Evolutionary conservation across 106 monocot species (phyloP).

Genomic region (Chionographis japonica): DNA sequence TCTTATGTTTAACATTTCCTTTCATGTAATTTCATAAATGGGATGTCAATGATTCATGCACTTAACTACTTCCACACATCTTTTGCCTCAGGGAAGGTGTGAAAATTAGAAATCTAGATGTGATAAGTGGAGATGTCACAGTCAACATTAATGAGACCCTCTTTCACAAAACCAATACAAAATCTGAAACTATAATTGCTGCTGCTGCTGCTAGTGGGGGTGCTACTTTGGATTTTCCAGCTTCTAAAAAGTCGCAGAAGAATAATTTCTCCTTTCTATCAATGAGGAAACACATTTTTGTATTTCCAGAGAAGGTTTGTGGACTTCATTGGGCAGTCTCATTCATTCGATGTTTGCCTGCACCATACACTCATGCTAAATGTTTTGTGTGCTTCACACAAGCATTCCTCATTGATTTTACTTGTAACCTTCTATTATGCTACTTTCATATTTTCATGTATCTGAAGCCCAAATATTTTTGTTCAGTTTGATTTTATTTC

Average conservation of each 20-base stretch:
- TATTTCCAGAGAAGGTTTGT: slow-evolving; percentile 80
- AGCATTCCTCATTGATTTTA: neutral
- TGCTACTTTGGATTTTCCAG: slow-evolving; percentile 9
- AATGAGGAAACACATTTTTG: slow-evolving; percentile 41
- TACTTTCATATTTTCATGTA: neutral
- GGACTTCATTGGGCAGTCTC: neutral
- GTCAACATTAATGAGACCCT: slow-evolving; percentile 53
- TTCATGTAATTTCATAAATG: neutral
- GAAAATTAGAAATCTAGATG: slow-evolving; percentile 50
- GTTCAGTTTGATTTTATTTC: too few relatives aligned
- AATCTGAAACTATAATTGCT: slow-evolving; percentile 12
- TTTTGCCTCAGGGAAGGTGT: slow-evolving; percentile 48
- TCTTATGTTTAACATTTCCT: too few relatives aligned
- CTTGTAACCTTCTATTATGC: neutral
- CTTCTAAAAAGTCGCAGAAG: slow-evolving; percentile 19
- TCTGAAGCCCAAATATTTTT: too few relatives aligned
- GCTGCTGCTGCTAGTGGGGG: slow-evolving; percentile 7
- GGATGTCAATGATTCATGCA: neutral
- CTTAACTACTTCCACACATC: slow-evolving; percentile 5
- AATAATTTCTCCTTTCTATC: slow-evolving; percentile 29
- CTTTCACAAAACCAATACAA: slow-evolving; percentile 22
- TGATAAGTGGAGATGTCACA: slow-evolving; percentile 50
- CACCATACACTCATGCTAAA: neutral
- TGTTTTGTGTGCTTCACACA: neutral
- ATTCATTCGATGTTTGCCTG: neutral